phyloP scores from a whole-genome alignment of 345 rosid species.

The Lepidium africanum region DNA sequence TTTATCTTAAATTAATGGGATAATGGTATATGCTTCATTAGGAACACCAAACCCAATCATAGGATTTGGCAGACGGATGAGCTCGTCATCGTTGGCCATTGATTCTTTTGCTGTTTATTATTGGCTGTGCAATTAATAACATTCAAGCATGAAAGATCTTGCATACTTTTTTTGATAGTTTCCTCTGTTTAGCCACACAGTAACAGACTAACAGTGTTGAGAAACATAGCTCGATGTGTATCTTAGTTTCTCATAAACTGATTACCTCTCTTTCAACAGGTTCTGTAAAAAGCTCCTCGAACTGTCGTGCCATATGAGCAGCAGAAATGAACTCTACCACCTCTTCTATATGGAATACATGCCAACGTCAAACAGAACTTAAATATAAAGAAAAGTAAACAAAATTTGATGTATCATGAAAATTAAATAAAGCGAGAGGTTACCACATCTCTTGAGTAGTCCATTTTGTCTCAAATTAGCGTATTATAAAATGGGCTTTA shows the following conservation, averaged over 20 bases:
- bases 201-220: too few relatives aligned
- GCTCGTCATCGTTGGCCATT: background rate
- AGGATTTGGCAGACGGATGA: conserved; percentile 12
- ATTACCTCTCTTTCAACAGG: conserved; percentile 3
- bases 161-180: too few relatives aligned
- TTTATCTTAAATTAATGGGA: background rate
- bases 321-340: conserved; percentile 25
- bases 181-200: too few relatives aligned
- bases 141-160: too few relatives aligned
- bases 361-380: too few relatives aligned
- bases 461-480: background rate
- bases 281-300: background rate
- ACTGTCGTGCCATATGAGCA: conserved; percentile 19
- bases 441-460: conserved; percentile 15
- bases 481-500: background rate
- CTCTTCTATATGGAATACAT: conserved; percentile 6
- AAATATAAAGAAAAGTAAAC: too few relatives aligned
- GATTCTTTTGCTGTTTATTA: background rate
- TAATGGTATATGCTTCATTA: too few relatives aligned
- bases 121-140: background rate
- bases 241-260: background rate
- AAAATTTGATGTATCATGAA: too few relatives aligned
- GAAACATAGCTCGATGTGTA: background rate
- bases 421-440: background rate
- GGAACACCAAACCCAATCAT: conserved; percentile 35